A percentile compares a stretch with the other conserved stretches of the same genome.
Evolutionary conservation across 371 early-diverging fungal genomes (phyloP).

Genomic region (Circinella minor): DNA sequence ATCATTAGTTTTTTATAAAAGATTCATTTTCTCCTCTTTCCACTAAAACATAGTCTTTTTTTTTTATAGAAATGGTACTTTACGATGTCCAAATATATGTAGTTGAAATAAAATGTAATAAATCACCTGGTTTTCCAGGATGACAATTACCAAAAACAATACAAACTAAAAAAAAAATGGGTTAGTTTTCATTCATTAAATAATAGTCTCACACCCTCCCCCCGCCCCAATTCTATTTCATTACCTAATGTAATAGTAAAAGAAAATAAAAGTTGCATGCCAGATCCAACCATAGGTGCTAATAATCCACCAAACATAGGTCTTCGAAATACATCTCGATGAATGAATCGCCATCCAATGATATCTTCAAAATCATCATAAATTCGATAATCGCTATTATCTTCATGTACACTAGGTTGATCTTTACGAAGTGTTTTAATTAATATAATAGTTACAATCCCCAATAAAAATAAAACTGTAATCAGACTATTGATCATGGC

Average conservation of each 20-base stretch:
- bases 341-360: conserved; percentile 50
- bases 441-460: conserved; percentile 31
- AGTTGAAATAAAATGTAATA: conserved; percentile 26
- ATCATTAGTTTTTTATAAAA: not conserved
- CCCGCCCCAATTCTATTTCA: too few species aligned
- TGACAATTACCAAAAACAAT: conserved; percentile 24
- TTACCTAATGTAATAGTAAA: conserved; percentile 30
- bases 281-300: conserved; percentile 49
- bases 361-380: conserved; percentile 49
- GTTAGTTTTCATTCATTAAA: too few species aligned
- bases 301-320: conserved; percentile 53
- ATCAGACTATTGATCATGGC: conserved; percentile 36
- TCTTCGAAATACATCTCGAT: conserved; percentile 52
- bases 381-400: conserved; percentile 16
- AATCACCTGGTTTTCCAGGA: conserved; percentile 42
- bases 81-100: conserved; percentile 36
- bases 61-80: not conserved
- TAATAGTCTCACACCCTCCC: too few species aligned
- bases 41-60: too few species aligned
- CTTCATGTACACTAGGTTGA: conserved; percentile 10
- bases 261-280: conserved; percentile 37
- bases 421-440: conserved; percentile 39
- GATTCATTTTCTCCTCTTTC: not conserved
- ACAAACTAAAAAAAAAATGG: not conserved
- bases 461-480: conserved; percentile 23